Percentiles rank a stretch among this genome's conserved stretches.
phyloP scores from a whole-genome alignment of 371 early-diverging fungal genomes.

The Mortierella sp. region DNA sequence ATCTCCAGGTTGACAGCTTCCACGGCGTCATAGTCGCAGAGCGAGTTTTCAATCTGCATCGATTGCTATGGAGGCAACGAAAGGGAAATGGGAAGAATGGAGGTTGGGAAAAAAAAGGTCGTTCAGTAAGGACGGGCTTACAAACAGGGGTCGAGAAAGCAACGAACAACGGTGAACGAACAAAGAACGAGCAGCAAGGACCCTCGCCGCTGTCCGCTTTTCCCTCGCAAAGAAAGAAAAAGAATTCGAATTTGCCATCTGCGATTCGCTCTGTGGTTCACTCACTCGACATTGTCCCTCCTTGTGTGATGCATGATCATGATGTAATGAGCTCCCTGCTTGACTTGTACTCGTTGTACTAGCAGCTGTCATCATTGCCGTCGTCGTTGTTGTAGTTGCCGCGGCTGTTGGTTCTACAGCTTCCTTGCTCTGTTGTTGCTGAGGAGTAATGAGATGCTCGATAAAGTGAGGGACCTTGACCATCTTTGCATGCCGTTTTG shows the following conservation, averaged over 20 bases:
- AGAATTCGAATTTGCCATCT: neutral
- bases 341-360: neutral
- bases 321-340: neutral
- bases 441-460: constrained; percentile 9
- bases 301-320: constrained; percentile 23
- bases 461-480: constrained; percentile 29
- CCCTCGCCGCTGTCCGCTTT: neutral
- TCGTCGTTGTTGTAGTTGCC: neutral
- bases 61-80: constrained; percentile 61
- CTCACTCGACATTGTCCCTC: constrained; percentile 17
- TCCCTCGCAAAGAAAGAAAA: neutral
- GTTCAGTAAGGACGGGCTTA: neutral
- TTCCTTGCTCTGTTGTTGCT: neutral
- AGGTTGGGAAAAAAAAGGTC: neutral
- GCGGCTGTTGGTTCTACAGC: neutral
- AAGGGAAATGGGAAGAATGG: neutral
- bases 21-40: constrained; percentile 85
- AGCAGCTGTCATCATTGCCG: neutral
- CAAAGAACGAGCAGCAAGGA: neutral
- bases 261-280: neutral
- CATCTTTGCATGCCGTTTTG: constrained; percentile 4
- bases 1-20: constrained; percentile 78
- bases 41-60: constrained; percentile 81
- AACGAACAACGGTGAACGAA: neutral
- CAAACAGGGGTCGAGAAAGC: neutral